These are phyloP conservation scores for Aspergillus intermedius DNA, from an alignment of 2,329 filamentous ascomycete genomes.

Conservation along the genomic window DNA sequence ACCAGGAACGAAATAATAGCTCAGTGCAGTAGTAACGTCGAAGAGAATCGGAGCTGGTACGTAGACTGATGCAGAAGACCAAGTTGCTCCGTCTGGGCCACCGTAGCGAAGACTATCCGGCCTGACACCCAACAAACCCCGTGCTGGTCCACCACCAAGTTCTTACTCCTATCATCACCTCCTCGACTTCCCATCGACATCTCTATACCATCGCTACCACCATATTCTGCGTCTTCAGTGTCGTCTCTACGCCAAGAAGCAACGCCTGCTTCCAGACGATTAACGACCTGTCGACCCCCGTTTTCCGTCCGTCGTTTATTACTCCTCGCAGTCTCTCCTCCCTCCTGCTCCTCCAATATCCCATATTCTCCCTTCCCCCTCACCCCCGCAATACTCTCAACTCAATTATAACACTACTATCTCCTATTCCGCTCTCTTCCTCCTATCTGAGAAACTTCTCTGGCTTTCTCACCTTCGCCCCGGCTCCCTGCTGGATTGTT, in stretches of 20 bases:
- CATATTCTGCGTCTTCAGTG: too few species aligned
- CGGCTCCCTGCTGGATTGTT: too few species aligned
- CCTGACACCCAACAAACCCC: constrained; percentile 21
- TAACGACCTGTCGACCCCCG: too few species aligned
- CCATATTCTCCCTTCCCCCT: constrained; percentile 2
- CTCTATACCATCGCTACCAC: too few species aligned
- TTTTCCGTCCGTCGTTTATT: too few species aligned
- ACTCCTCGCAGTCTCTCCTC: not conserved
- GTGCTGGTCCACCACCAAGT: constrained; percentile 14
- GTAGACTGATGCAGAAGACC: constrained; percentile 2
- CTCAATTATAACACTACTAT: constrained; percentile 1
- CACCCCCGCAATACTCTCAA: constrained; percentile 3
- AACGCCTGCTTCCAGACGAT: too few species aligned
- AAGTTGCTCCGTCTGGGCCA: constrained; percentile 12
- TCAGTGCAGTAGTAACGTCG: not conserved
- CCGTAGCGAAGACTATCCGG: constrained; percentile 21
- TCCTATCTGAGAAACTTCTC: constrained; percentile 2
- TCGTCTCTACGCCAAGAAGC: too few species aligned
- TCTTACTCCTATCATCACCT: not conserved
- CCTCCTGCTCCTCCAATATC: not conserved
- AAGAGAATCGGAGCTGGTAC: not conserved
- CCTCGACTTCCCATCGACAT: too few species aligned
- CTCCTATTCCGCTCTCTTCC: not conserved
- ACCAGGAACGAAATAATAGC: not conserved
- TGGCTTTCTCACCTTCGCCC: not conserved